Base-by-base conservation (phyloP, 192 early-diverging fungal genomes). In the Oehlia diaphana region DNA sequence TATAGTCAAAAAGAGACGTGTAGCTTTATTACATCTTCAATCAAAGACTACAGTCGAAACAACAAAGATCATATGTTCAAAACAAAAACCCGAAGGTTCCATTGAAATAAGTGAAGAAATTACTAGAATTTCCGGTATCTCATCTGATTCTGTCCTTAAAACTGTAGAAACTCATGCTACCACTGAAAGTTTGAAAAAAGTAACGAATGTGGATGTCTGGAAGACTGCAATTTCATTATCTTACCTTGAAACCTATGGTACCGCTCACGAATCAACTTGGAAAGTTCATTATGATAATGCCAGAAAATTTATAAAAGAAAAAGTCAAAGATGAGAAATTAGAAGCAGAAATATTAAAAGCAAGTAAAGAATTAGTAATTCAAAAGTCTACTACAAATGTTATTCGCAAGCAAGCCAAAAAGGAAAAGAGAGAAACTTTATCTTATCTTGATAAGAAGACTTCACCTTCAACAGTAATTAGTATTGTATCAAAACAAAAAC, bases 51-150 rank as follows among this genome's bases (percentile, higher is more conserved):
- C 39, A 49, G 71, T 47, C 6, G 71, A 72, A n/a, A 72, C 42
- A 23, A 9, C 23, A 5, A 44, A 72, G 21, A 12, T 23, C 31
- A 66, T 66, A 16, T 14, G 10, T 26, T 31, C 65, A 66, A 66
- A 26, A 16, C 65, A 66, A 66, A 26, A n/a, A 66, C 7, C 10
- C 10, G 23, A 26, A 26, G 65, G 65, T 4, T n/a, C 65, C 6
- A 16, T 66, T 33, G 65, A 33, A 66, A 12, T 66, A 14, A 66
- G 65, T 33, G 65, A 66, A 66, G 65, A 31, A 33, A 66, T 66
- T 26, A 31, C 65, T 4, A 66, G 31, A 19, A 66, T 31, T 66
- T 33, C 9, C 7, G 26, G 31, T 13, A 33, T 66, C 65, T 31
- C 65, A 31, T 8, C 21, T 26, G 26, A 66, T 26, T 66, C 65